A percentile compares a stretch with the other conserved stretches of the same genome.
Conservation (phyloP, 768 basidiomycete genomes). For the Pluteus cervinus region DNA sequence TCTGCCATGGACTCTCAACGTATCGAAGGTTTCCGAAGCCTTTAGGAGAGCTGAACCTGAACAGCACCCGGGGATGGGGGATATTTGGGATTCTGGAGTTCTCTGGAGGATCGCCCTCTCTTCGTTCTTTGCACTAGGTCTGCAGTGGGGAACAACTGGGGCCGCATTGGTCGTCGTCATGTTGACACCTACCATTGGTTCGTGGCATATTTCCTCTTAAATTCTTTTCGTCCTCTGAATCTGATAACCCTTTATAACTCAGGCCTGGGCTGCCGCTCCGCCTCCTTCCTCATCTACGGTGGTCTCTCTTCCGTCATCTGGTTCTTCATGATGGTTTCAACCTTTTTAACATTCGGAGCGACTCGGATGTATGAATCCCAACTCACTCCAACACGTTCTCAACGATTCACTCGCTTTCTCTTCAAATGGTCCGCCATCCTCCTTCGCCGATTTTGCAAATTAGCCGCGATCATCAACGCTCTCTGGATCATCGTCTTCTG, state of each 20-base stretch:
- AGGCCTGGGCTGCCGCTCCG: slow-evolving; percentile 30
- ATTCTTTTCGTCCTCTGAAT: neutral
- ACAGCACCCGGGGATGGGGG: too few relatives aligned
- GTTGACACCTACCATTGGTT: slow-evolving; percentile 20
- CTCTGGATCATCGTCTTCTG: slow-evolving; percentile 23
- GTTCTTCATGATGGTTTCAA: slow-evolving; percentile 24
- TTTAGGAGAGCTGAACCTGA: too few relatives aligned
- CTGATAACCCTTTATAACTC: too few relatives aligned
- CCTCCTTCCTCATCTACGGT: slow-evolving; percentile 24
- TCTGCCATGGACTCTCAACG: slow-evolving; percentile 7
- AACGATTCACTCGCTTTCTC: slow-evolving; percentile 9
- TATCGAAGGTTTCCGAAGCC: slow-evolving; percentile 2
- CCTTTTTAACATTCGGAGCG: slow-evolving; percentile 18
- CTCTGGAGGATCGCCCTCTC: slow-evolving; percentile 5
- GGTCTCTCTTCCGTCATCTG: slow-evolving; percentile 24
- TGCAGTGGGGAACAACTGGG: slow-evolving; percentile 24
- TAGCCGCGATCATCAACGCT: slow-evolving; percentile 22
- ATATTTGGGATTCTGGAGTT: too few relatives aligned
- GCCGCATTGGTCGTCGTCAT: slow-evolving; percentile 18
- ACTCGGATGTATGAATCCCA: slow-evolving; percentile 2
- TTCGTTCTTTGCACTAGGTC: slow-evolving; percentile 12
- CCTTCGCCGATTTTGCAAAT: slow-evolving; percentile 23
- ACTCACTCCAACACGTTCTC: neutral
- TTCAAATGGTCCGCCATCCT: slow-evolving; percentile 12
- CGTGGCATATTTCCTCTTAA: neutral